Evolutionary conservation across 108 stramenopile genomes (phyloP).

Genomic region (Chaetoceros muelleri): DNA sequence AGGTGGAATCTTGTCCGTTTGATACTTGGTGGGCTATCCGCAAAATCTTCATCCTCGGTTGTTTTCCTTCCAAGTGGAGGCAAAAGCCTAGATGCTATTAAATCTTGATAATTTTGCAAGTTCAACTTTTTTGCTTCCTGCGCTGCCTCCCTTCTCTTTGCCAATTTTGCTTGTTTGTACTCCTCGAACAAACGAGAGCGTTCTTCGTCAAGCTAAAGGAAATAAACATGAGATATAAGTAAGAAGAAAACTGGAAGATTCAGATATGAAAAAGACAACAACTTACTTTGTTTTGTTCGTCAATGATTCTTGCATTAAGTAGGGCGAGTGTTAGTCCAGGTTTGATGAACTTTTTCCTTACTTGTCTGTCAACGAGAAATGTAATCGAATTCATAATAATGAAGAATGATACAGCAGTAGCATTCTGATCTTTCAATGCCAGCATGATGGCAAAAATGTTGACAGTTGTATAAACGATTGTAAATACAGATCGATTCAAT

Average conservation of each 20-base stretch:
- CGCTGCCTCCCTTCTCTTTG: background rate
- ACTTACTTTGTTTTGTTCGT: constrained; percentile 8
- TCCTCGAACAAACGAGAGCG: constrained; percentile 1
- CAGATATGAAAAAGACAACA: background rate
- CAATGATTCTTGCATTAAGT: constrained; percentile 8
- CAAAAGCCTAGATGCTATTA: too few relatives aligned
- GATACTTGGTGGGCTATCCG: constrained; percentile 1
- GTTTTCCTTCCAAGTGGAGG: background rate
- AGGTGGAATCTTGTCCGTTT: background rate
- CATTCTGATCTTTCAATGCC: background rate
- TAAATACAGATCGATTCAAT: constrained; percentile 32
- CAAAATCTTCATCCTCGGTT: too few relatives aligned
- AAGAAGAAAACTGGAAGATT: background rate
- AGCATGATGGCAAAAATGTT: constrained; percentile 14
- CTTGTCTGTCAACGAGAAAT: background rate
- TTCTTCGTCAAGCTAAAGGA: constrained; percentile 2
- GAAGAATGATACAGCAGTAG: background rate
- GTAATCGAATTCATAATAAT: constrained; percentile 8
- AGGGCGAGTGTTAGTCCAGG: constrained; percentile 8
- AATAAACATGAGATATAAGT: background rate
- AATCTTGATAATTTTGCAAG: background rate
- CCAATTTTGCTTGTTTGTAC: constrained; percentile 2
- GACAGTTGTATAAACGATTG: constrained; percentile 24
- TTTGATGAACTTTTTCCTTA: constrained; percentile 2
- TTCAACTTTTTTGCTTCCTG: background rate